Evolutionary conservation across 2,329 filamentous ascomycete species (phyloP), one percentile per base, ranked within the genome.

Genomic region (Fonsecaea monophora): DNA sequence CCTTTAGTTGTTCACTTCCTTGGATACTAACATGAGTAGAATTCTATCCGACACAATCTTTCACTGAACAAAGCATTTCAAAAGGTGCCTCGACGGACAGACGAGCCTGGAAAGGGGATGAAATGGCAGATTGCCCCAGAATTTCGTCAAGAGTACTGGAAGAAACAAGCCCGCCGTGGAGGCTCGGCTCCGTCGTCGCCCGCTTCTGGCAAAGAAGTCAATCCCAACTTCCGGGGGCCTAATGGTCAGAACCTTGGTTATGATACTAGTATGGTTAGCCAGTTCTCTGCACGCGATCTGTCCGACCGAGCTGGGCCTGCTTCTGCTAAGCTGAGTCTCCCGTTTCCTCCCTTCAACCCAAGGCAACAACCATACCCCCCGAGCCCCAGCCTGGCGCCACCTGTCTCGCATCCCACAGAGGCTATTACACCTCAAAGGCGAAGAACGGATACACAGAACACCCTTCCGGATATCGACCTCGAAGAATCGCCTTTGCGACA

Each of bases 91-190:
- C 89, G 95, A 55, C 90, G 92, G 15, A 97, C 93, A 0, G 92
- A 98, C 73, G 95, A 99, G 77, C 95, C 95, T 25, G 95, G 95
- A 12, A 99, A 99, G 78, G 95, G 95, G 34, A 98, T 97, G 93
- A 98, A 98, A 77, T 99, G 95, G 95, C 92, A 94, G 78, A 94
- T 99, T 75, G 89, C 92, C 3, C 86, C 91, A 1, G 92, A 96
- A 70, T 86, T 90, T 71, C 89, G 90, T 57, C 92, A 97, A 18
- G 94, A 97, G 61, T 96, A 97, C 83, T 86, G 92, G 67, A 91
- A 91, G 76, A 92, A 90, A 72, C 79, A 81, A 72, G 75, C 77
- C 45, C 78, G 80, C 37, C 82, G 80, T 63, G 70, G 69, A 56
- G 79, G 80, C 12, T 81, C 80, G 10, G 74, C 74, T 25, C 82